These are phyloP conservation scores for Funneliformis caledonium DNA, from an alignment of 371 early-diverging fungal species.

Conservation along the genomic window DNA sequence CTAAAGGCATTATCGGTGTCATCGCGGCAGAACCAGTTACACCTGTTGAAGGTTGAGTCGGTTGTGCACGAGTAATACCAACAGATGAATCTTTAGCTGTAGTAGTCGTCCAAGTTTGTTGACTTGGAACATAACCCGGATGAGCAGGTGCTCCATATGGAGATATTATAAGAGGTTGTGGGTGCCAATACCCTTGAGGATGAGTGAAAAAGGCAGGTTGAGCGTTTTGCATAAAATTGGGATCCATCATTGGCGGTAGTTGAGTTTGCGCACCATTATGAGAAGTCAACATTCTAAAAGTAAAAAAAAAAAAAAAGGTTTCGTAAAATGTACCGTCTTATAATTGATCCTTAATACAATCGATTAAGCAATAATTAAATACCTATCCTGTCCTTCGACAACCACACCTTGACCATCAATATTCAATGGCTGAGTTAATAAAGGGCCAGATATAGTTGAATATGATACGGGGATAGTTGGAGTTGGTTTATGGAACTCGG, in stretches of 20 bases:
- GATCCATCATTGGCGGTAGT: constrained; percentile 29
- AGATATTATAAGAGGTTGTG: constrained; percentile 30
- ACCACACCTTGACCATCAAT: not conserved
- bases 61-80: constrained; percentile 19
- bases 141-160: constrained; percentile 17
- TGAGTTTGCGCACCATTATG: not conserved
- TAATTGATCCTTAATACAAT: not conserved
- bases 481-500: constrained; percentile 46
- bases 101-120: constrained; percentile 22
- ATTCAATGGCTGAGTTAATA: constrained; percentile 37
- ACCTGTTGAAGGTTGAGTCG: not conserved
- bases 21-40: not conserved
- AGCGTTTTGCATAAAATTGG: constrained; percentile 18
- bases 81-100: constrained; percentile 14
- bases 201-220: constrained; percentile 24
- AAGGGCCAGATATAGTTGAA: constrained; percentile 7
- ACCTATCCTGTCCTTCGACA: constrained; percentile 16
- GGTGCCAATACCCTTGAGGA: constrained; percentile 34
- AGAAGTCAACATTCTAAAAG: not conserved
- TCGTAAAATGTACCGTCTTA: not conserved
- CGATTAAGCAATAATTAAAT: not conserved
- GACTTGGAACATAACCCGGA: constrained; percentile 1
- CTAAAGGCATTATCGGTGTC: not conserved
- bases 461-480: constrained; percentile 5
- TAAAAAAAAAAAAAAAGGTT: not conserved